phyloP scores from a whole-genome alignment of 2,329 filamentous ascomycete species.

The Aspergillus arachidicola region DNA sequence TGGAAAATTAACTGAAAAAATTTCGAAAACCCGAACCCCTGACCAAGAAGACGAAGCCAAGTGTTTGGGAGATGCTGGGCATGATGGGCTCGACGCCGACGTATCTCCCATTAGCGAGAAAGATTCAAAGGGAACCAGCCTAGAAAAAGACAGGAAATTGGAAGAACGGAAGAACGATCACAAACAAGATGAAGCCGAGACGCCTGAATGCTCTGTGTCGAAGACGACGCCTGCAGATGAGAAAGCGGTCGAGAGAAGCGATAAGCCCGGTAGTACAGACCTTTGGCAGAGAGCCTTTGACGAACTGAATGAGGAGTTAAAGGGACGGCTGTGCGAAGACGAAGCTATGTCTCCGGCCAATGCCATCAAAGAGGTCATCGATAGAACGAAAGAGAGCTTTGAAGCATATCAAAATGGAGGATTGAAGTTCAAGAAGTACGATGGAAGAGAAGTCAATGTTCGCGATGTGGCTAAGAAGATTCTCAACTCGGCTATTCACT shows the following conservation, averaged over 20 bases:
- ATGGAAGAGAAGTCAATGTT: background rate
- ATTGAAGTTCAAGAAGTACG: background rate
- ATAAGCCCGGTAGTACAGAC: background rate
- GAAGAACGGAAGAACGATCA: too few relatives aligned
- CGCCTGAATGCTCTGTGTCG: too few relatives aligned
- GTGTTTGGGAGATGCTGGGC: too few relatives aligned
- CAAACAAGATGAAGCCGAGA: too few relatives aligned
- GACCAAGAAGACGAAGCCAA: too few relatives aligned
- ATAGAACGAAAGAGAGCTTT: background rate
- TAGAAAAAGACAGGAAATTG: too few relatives aligned
- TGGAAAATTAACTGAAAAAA: accelerated
- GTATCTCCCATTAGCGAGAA: too few relatives aligned
- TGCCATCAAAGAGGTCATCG: background rate
- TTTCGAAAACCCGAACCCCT: too few relatives aligned
- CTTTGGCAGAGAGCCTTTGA: background rate
- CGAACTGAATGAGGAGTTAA: background rate
- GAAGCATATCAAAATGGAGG: background rate
- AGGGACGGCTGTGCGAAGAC: background rate
- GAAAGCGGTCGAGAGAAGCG: background rate
- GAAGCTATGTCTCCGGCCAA: background rate
- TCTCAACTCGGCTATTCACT: background rate
- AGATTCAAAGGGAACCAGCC: too few relatives aligned
- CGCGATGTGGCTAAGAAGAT: background rate
- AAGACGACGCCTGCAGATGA: background rate
- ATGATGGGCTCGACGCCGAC: background rate